Conservation (phyloP, 768 basidiomycete species). For the Chalciporus pseudorubinellus region DNA sequence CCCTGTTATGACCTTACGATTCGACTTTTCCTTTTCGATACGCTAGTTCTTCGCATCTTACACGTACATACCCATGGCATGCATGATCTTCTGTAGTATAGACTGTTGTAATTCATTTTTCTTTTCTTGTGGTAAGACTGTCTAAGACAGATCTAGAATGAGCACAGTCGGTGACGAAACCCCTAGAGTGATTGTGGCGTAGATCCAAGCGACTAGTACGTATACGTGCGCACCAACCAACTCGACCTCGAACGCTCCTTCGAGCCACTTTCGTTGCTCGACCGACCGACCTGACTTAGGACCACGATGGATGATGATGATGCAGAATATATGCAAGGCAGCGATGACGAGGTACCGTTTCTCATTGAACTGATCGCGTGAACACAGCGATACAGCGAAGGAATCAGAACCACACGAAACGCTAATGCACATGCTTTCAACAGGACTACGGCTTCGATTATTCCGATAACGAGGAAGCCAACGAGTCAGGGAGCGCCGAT, state of each 20-base stretch:
- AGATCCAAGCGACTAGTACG: background rate
- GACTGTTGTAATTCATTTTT: background rate
- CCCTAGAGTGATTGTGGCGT: conserved; percentile 4
- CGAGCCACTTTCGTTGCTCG: conserved; percentile 4
- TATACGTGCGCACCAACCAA: background rate
- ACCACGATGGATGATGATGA: conserved; percentile 84
- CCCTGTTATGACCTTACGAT: background rate
- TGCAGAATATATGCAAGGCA: conserved; percentile 91
- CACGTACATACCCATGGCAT: conserved; percentile 16
- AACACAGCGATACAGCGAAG: background rate
- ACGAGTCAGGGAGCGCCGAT: conserved; percentile 79
- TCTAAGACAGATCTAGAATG: too few relatives aligned
- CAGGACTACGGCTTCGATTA: conserved; percentile 97
- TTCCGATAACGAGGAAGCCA: conserved; percentile 83
- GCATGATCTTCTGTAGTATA: conserved; percentile 34
- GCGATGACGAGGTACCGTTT: conserved; percentile 72
- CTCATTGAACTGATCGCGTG: conserved; percentile 2
- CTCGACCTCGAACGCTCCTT: background rate
- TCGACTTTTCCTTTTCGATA: conserved; percentile 1
- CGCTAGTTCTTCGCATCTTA: conserved; percentile 12
- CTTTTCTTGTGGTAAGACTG: background rate
- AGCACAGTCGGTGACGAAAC: too few relatives aligned
- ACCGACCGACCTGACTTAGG: background rate
- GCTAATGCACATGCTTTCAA: conserved; percentile 3
- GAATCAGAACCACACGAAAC: conserved; percentile 2